phyloP scores from a whole-genome alignment of 1,284 basidiomycete species.

The Cutaneotrichosporon spelunceum region DNA sequence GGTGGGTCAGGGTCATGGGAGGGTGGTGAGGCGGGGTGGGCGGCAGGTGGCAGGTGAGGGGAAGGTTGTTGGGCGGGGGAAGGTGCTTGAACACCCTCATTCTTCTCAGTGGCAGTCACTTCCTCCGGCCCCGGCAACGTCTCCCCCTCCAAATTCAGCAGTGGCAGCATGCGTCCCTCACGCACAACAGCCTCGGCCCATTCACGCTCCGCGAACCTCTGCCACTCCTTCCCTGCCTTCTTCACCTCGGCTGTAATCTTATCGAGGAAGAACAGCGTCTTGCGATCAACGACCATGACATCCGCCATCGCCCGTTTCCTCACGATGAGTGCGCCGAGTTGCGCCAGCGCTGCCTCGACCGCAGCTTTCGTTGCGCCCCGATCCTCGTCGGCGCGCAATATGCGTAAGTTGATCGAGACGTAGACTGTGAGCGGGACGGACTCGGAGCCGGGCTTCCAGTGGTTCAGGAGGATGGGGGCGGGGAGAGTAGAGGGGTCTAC shows the following conservation, averaged over 20 bases:
- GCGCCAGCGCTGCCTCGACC: conserved; percentile 16
- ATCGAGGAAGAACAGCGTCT: conserved; percentile 29
- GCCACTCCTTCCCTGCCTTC: conserved; percentile 29
- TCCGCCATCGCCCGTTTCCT: conserved; percentile 35
- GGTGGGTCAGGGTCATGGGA: background rate
- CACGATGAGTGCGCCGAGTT: conserved; percentile 33
- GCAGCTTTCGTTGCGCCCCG: conserved; percentile 16
- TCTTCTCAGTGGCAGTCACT: background rate
- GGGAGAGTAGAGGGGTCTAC: conserved; percentile 23
- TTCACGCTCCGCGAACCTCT: conserved; percentile 38
- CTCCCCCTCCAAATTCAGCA: conserved; percentile 2
- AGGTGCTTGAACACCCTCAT: background rate
- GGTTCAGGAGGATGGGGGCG: conserved; percentile 23
- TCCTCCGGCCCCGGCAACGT: background rate
- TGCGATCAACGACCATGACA: conserved; percentile 38
- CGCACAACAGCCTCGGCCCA: conserved; percentile 39
- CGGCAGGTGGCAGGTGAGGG: background rate
- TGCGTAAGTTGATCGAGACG: conserved; percentile 38
- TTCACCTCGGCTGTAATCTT: conserved; percentile 30
- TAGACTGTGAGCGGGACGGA: conserved; percentile 33
- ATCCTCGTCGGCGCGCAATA: conserved; percentile 20
- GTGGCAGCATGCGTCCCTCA: conserved; percentile 18
- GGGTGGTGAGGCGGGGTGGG: too few species aligned
- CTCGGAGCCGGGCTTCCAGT: conserved; percentile 1
- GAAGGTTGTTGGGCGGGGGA: background rate